Evolutionary conservation across 2,329 filamentous ascomycete species (phyloP).

Genomic region (Monosporascus cannonballus): DNA sequence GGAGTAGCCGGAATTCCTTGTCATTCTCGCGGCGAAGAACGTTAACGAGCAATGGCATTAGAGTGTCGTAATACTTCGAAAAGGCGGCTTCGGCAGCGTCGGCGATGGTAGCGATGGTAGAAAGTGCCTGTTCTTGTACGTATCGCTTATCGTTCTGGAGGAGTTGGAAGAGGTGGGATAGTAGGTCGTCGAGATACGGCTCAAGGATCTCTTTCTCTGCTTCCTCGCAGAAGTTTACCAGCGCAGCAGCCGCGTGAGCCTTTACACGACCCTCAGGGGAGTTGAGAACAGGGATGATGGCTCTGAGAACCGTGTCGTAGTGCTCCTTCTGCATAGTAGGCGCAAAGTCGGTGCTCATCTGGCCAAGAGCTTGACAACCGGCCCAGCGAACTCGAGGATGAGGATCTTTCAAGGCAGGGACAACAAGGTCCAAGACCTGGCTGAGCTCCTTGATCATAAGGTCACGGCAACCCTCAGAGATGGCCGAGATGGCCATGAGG

Average conservation of each 20-base stretch:
- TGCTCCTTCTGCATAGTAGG: constrained; percentile 97
- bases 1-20: constrained; percentile 84
- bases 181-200: constrained; percentile 83
- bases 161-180: constrained; percentile 79
- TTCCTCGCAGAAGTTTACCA: constrained; percentile 99
- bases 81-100: constrained; percentile 96
- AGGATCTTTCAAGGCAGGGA: constrained; percentile 81
- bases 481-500: constrained; percentile 97
- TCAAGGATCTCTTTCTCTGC: constrained; percentile 88
- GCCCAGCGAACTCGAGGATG: constrained; percentile 96
- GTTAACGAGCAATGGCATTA: constrained; percentile 92
- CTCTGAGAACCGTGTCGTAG: constrained; percentile 78
- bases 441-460: constrained; percentile 92
- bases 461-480: constrained; percentile 93
- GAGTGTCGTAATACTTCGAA: constrained; percentile 86
- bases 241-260: constrained; percentile 91
- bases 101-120: constrained; percentile 97
- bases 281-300: constrained; percentile 86
- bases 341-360: constrained; percentile 99
- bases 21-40: constrained; percentile 86
- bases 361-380: constrained; percentile 95
- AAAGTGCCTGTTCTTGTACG: constrained; percentile 94
- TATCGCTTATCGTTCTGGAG: constrained; percentile 90
- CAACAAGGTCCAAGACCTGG: constrained; percentile 90
- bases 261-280: constrained; percentile 91